Conservation (phyloP, 176 grass and related monocot species). For the Cenchrus fungigraminus region DNA sequence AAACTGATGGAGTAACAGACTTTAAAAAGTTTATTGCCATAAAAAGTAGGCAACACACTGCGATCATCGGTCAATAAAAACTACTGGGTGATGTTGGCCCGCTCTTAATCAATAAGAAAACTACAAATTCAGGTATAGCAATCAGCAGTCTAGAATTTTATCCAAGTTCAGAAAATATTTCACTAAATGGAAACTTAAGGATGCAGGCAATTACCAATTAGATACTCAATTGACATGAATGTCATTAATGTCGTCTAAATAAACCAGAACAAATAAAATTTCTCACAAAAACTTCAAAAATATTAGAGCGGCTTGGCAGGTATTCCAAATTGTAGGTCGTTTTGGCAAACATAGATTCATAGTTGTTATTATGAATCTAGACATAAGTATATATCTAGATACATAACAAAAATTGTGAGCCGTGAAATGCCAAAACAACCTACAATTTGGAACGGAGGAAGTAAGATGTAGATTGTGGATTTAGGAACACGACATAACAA, state of each 20-base stretch:
- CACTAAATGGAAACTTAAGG: not conserved
- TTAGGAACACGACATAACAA: not conserved
- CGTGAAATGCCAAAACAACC: too few species aligned
- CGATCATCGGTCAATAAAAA: not conserved
- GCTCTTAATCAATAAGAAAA: slow-evolving; percentile 1
- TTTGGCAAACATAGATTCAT: too few species aligned
- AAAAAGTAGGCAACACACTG: not conserved
- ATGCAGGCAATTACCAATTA: not conserved
- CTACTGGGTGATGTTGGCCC: not conserved
- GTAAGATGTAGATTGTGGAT: not conserved
- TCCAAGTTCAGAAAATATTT: not conserved
- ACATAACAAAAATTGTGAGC: too few species aligned
- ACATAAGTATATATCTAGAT: too few species aligned
- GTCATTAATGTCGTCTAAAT: not conserved
- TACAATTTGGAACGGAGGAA: too few species aligned
- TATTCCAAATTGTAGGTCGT: too few species aligned
- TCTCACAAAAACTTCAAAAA: too few species aligned
- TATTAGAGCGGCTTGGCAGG: too few species aligned
- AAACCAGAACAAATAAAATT: slow-evolving; percentile 14
- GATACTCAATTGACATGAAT: not conserved
- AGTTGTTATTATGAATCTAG: too few species aligned
- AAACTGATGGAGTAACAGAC: slow-evolving; percentile 10
- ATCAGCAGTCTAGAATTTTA: not conserved
- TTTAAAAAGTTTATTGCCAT: not conserved
- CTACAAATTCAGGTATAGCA: not conserved